These are phyloP conservation scores for Naganishia randhawae DNA, from an alignment of 768 basidiomycete species.

Conservation along the genomic window DNA sequence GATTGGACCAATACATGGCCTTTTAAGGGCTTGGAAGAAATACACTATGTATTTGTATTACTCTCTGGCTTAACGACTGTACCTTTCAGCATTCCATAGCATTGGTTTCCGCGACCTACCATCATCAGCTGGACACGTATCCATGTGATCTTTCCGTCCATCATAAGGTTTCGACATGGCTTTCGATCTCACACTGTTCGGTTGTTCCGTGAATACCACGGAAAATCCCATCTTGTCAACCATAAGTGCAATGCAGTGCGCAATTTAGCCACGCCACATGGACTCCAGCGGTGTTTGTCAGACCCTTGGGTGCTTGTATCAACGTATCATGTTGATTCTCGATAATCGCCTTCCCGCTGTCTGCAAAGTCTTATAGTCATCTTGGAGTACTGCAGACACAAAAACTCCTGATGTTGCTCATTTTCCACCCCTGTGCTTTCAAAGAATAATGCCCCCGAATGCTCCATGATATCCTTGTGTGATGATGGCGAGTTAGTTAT, in stretches of 20 bases:
- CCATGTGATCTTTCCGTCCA: neutral
- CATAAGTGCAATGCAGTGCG: constrained; percentile 34
- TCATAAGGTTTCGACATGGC: neutral
- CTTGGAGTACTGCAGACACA: neutral
- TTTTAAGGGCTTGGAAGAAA: neutral
- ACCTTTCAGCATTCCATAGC: neutral
- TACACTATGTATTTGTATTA: neutral
- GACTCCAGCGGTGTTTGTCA: constrained; percentile 44
- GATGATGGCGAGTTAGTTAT: neutral
- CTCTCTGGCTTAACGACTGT: neutral
- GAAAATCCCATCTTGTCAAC: constrained; percentile 9
- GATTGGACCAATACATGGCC: neutral
- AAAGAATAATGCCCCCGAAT: constrained; percentile 8
- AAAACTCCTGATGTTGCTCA: constrained; percentile 35
- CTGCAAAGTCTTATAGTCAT: constrained; percentile 16
- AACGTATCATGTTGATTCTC: constrained; percentile 35
- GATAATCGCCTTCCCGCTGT: constrained; percentile 35
- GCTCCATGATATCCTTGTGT: constrained; percentile 2
- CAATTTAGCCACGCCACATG: too few relatives aligned
- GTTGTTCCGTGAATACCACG: neutral
- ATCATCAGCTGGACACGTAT: neutral
- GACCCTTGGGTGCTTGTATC: constrained; percentile 38
- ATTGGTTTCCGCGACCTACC: neutral
- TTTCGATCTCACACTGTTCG: neutral
- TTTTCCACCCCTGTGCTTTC: neutral